Percentiles rank a stretch among this genome's conserved stretches.
phyloP scores from a whole-genome alignment of 2,329 filamentous ascomycete species.

The Paraphaeosphaeria sporulosa region DNA sequence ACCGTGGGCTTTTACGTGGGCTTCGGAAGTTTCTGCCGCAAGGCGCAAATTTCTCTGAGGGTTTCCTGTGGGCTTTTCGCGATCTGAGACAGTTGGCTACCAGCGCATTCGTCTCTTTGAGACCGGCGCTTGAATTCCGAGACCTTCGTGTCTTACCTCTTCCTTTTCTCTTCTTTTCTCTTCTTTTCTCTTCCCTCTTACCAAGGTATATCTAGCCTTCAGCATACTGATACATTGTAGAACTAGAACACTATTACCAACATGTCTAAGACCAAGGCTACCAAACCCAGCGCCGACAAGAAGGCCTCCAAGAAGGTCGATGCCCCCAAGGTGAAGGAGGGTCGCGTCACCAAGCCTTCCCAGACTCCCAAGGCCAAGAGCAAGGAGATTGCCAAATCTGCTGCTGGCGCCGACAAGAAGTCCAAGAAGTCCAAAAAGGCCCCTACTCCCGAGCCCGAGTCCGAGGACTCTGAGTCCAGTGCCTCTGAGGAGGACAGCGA shows the following conservation, averaged over 20 bases:
- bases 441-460: conserved; percentile 56
- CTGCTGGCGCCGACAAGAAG: conserved; percentile 50
- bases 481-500: conserved; percentile 20
- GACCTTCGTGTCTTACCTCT: conserved; percentile 28
- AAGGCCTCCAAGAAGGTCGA: conserved; percentile 69
- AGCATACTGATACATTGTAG: conserved; percentile 44
- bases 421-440: conserved; percentile 61
- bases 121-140: conserved; percentile 34
- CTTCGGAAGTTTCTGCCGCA: conserved; percentile 51
- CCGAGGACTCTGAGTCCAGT: conserved; percentile 32
- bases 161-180: conserved; percentile 23
- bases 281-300: conserved; percentile 41
- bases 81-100: conserved; percentile 50
- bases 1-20: conserved; percentile 56
- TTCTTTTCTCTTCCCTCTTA: conserved; percentile 12
- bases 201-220: conserved; percentile 14
- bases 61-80: conserved; percentile 54
- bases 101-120: conserved; percentile 29
- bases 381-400: conserved; percentile 70
- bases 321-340: conserved; percentile 68
- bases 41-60: conserved; percentile 43
- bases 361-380: conserved; percentile 71
- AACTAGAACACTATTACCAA: conserved; percentile 32
- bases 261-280: conserved; percentile 50
- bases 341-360: conserved; percentile 71